Conservation (phyloP, 164 flowering plant genomes). For the Macadamia integrifolia region DNA sequence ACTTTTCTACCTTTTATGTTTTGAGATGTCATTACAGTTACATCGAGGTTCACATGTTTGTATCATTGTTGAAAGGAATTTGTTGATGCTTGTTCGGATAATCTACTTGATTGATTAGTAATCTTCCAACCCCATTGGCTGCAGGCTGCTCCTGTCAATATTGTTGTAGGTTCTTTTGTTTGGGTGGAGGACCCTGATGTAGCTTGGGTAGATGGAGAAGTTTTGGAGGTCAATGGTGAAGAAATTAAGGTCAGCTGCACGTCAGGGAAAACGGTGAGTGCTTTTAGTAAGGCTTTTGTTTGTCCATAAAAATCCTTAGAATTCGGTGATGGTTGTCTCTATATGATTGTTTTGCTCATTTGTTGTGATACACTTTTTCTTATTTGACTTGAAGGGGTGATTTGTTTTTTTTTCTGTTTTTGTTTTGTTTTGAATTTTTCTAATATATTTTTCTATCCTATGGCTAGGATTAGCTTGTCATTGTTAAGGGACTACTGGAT, state of each 20-base stretch:
- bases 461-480: background rate
- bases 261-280: constrained; percentile 60
- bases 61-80: too few relatives aligned
- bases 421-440: background rate
- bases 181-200: constrained; percentile 84
- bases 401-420: background rate
- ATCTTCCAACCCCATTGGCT: constrained; percentile 1
- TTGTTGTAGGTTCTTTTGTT: constrained; percentile 62
- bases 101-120: background rate
- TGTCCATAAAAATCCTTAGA: background rate
- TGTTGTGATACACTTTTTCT: background rate
- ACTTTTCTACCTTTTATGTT: too few relatives aligned
- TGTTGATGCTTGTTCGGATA: too few relatives aligned
- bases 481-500: background rate
- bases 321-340: background rate
- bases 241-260: constrained; percentile 47
- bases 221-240: constrained; percentile 51
- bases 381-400: background rate
- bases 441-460: background rate
- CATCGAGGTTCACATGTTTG: too few relatives aligned
- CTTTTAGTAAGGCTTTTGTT: background rate
- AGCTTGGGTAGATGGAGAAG: constrained; percentile 89
- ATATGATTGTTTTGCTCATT: background rate
- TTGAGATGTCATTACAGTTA: too few relatives aligned
- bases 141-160: constrained; percentile 45